Base-by-base conservation (phyloP, 768 basidiomycete species). In the Boletus sensibilis region DNA sequence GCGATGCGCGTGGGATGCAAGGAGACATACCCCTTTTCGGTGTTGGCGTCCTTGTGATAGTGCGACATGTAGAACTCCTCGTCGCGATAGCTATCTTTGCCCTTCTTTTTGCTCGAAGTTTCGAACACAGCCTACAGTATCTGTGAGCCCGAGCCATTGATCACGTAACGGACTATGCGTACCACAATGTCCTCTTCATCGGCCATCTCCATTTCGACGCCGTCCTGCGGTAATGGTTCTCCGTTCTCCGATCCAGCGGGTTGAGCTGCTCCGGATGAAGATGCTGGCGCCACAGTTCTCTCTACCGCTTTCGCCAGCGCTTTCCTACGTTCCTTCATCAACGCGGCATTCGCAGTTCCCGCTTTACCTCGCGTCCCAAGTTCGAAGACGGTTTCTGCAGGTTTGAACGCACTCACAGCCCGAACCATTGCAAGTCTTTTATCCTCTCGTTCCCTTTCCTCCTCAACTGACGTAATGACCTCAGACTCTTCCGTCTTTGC, bases 31-130 rank as follows among this genome's bases (percentile, higher is more conserved):
- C 95, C 95, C 74, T 92, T 92, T 68, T 98, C 95, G 1, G 92
- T 87, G 50, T 80, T 77, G 35, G 90, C 87, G 57, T 88, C 92
- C 65, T 90, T 91, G 70, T 95, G 93, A 64, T 87, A 86, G 76
- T 98, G 86, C 2, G 91, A 89, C 83, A 98, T 86, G 73, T 94
- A 98, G 66, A 92, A 96, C 37, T 91, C 87, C 3, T 85, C 79
- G 63, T 98, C 95, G 11, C 84, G 83, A 72, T 79, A 94, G 40
- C 73, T 75, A 16, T 77, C 77, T 56, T 78, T 77, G 8, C 59
- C 67, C 11, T 60, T 63, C 48, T 76, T 82, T 64, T 77, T 79
- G 53, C 69, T 74, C 39, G 79, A 74, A 18, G 74, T 77, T 23
- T 86, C 81, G 59, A 92, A 92, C 13, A 87, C 88, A 29, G 81